These are phyloP conservation scores for Diaporthe ilicicola DNA, from an alignment of 2,329 filamentous ascomycete genomes.

Conservation along the genomic window DNA sequence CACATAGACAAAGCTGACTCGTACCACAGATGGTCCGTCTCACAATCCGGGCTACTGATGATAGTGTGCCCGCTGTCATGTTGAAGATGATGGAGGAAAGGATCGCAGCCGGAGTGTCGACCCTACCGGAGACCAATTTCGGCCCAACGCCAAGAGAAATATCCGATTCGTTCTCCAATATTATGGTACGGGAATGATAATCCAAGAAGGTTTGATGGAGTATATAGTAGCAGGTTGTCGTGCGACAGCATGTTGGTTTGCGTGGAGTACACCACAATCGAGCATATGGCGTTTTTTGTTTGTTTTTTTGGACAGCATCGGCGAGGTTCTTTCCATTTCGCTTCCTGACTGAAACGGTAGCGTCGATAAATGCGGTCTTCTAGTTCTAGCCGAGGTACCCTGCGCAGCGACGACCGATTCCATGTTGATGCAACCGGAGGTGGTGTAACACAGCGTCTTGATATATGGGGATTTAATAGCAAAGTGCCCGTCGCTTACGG, in stretches of 20 bases:
- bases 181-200: slow-evolving; percentile 56
- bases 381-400: background rate
- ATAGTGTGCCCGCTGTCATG: slow-evolving; percentile 81
- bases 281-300: slow-evolving; percentile 32
- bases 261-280: background rate
- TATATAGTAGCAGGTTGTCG: slow-evolving; percentile 15
- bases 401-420: background rate
- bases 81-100: slow-evolving; percentile 89
- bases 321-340: background rate
- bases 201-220: background rate
- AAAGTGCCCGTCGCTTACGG: slow-evolving; percentile 8
- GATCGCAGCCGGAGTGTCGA: slow-evolving; percentile 65
- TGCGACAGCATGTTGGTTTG: background rate
- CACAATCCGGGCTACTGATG: slow-evolving; percentile 93
- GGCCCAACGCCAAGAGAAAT: slow-evolving; percentile 59
- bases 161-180: slow-evolving; percentile 62
- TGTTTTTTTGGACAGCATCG: slow-evolving; percentile 33
- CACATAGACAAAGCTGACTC: slow-evolving; percentile 35
- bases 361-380: background rate
- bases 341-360: background rate
- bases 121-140: slow-evolving; percentile 48
- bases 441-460: background rate
- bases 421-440: background rate
- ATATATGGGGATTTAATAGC: background rate
- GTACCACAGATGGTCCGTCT: slow-evolving; percentile 85